Evolutionary conservation across 73 alveolate species (phyloP).

Genomic region (Paramecium sonneborni): DNA sequence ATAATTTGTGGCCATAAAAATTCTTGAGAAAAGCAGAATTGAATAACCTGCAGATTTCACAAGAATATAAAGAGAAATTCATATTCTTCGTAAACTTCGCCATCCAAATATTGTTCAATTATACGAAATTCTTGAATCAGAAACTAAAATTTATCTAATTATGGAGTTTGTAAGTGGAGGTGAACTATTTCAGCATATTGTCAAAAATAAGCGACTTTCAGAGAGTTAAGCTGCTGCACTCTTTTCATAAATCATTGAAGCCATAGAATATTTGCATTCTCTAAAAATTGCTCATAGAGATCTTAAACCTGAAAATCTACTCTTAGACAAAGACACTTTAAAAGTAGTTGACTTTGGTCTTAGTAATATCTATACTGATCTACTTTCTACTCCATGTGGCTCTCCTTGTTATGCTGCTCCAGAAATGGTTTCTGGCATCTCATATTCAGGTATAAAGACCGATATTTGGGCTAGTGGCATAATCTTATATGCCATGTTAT

Average conservation of each 20-base stretch:
- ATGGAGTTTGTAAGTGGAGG: slow-evolving; percentile 95
- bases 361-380: slow-evolving; percentile 70
- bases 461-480: slow-evolving; percentile 88
- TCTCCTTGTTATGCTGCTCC: slow-evolving; percentile 91
- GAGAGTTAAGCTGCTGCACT: slow-evolving; percentile 85
- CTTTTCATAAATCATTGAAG: slow-evolving; percentile 85
- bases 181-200: slow-evolving; percentile 92
- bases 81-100: slow-evolving; percentile 82
- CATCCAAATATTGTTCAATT: slow-evolving; percentile 89
- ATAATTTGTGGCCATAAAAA: slow-evolving; percentile 82
- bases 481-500: slow-evolving; percentile 84
- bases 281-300: slow-evolving; percentile 85
- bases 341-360: slow-evolving; percentile 85
- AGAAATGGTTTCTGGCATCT: slow-evolving; percentile 85
- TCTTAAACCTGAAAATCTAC: slow-evolving; percentile 84
- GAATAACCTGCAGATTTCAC: slow-evolving; percentile 83
- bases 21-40: slow-evolving; percentile 82
- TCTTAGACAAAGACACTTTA: slow-evolving; percentile 73
- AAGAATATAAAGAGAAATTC: slow-evolving; percentile 88
- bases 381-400: slow-evolving; percentile 81
- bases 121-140: slow-evolving; percentile 88
- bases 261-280: slow-evolving; percentile 84
- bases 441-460: slow-evolving; percentile 70
- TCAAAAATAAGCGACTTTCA: slow-evolving; percentile 72
- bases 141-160: slow-evolving; percentile 80